Percentiles rank a stretch among this genome's conserved stretches.
Evolutionary conservation across 108 stramenopile species (phyloP).

Genomic region (Skeletonema costatum): DNA sequence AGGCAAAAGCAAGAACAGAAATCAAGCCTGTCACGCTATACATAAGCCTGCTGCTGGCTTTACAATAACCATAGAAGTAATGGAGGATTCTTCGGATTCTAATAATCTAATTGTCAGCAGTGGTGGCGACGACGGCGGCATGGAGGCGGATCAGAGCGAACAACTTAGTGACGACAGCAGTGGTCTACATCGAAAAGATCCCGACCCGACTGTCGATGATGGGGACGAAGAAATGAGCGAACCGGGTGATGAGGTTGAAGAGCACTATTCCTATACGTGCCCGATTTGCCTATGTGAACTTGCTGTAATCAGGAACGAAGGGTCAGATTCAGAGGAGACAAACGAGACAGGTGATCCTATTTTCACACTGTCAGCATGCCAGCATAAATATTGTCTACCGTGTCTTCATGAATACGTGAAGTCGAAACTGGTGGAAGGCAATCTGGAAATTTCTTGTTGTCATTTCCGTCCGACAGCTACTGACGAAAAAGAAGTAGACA

Average conservation of each 20-base stretch:
- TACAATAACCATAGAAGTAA: too few relatives aligned
- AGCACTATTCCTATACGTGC: background rate
- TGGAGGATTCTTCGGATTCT: too few relatives aligned
- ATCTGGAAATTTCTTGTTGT: slow-evolving; percentile 31
- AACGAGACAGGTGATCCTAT: background rate
- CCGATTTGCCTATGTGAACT: background rate
- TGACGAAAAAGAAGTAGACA: slow-evolving; percentile 7
- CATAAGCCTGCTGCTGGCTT: too few relatives aligned
- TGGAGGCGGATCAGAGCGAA: too few relatives aligned
- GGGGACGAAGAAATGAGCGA: background rate
- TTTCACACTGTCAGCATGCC: slow-evolving; percentile 16
- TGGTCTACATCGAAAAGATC: too few relatives aligned
- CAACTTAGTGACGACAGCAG: too few relatives aligned
- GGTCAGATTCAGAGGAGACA: background rate
- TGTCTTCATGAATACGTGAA: slow-evolving; percentile 52
- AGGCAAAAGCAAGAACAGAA: too few relatives aligned
- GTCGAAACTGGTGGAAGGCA: slow-evolving; percentile 49
- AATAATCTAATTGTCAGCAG: too few relatives aligned
- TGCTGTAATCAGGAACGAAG: background rate
- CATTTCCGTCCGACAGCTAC: slow-evolving; percentile 8
- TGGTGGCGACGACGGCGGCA: too few relatives aligned
- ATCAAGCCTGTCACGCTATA: too few relatives aligned
- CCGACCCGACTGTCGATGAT: background rate
- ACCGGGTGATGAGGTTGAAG: background rate
- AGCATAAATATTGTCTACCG: slow-evolving; percentile 47